Evolutionary conservation across 2,329 filamentous ascomycete genomes (phyloP).

Genomic region (Reticulascus tulasneorum): DNA sequence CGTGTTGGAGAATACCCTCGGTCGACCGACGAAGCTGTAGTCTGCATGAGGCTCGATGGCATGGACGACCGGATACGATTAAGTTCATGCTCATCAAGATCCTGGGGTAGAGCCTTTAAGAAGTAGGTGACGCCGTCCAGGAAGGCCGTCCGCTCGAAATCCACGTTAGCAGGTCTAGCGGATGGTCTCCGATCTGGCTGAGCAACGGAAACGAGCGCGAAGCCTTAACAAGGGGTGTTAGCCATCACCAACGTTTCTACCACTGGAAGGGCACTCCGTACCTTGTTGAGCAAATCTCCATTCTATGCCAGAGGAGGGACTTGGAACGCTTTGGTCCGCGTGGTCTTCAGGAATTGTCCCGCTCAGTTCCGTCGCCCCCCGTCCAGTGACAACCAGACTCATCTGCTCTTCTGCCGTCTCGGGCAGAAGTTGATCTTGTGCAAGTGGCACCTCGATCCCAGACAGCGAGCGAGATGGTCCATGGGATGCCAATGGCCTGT

Average conservation of each 20-base stretch:
- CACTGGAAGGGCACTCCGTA: conserved; percentile 9
- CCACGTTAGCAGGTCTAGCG: conserved; percentile 6
- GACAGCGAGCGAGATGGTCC: conserved; percentile 11
- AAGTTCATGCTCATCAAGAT: conserved; percentile 53
- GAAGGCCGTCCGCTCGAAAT: conserved; percentile 55
- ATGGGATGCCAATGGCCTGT: conserved; percentile 6
- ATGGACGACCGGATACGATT: conserved; percentile 48
- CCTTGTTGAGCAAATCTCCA: conserved; percentile 30
- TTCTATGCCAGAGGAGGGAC: conserved; percentile 25
- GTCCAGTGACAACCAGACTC: conserved; percentile 8
- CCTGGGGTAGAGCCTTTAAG: conserved; percentile 55
- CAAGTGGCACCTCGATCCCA: conserved; percentile 7
- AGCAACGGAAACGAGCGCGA: conserved; percentile 9
- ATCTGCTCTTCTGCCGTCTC: conserved; percentile 12
- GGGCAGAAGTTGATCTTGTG: conserved; percentile 8
- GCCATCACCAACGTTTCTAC: too few species aligned
- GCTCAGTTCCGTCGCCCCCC: conserved; percentile 1
- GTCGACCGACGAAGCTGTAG: conserved; percentile 8
- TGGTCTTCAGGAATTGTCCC: conserved; percentile 13
- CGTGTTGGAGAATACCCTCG: conserved; percentile 21
- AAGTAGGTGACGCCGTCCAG: conserved; percentile 61
- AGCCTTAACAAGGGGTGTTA: conserved; percentile 2
- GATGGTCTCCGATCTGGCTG: conserved; percentile 10
- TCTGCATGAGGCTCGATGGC: conserved; percentile 28
- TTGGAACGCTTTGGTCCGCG: conserved; percentile 12